Percentiles rank a stretch among this genome's conserved stretches.
These are phyloP conservation scores for Meyerozyma carpophila DNA, from an alignment of 1,139 yeast genomes.

Conservation along the genomic window DNA sequence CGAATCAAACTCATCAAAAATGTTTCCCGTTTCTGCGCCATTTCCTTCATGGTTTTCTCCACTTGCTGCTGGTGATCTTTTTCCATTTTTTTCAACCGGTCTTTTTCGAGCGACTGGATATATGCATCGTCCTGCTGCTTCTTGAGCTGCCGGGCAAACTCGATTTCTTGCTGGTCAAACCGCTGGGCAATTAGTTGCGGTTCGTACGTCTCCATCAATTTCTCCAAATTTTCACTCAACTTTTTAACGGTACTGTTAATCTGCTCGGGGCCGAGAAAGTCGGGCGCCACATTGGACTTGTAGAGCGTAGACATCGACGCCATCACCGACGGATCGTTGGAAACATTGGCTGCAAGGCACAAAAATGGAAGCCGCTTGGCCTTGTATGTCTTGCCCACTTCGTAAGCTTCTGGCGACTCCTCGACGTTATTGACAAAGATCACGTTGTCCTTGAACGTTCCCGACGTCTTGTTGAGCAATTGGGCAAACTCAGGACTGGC, in stretches of 20 bases:
- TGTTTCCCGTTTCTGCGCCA: constrained; percentile 7
- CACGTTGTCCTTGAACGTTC: constrained; percentile 32
- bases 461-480: constrained; percentile 29
- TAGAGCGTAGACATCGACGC: constrained; percentile 51
- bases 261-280: constrained; percentile 18
- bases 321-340: constrained; percentile 43
- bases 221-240: constrained; percentile 28
- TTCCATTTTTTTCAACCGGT: constrained; percentile 31
- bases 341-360: constrained; percentile 44
- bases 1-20: constrained; percentile 12
- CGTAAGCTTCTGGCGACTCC: constrained; percentile 45
- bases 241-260: constrained; percentile 17
- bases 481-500: constrained; percentile 21
- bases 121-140: constrained; percentile 58
- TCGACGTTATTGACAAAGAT: constrained; percentile 37
- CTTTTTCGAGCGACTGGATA: constrained; percentile 42
- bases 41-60: constrained; percentile 10
- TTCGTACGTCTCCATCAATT: constrained; percentile 35
- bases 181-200: constrained; percentile 50
- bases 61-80: constrained; percentile 16
- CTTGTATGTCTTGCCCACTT: constrained; percentile 42
- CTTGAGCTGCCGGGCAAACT: constrained; percentile 43
- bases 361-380: constrained; percentile 40
- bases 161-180: constrained; percentile 49
- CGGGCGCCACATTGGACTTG: constrained; percentile 28